A percentile compares a stretch with the other conserved stretches of the same genome.
These are phyloP conservation scores for Antitrichia curtipendula DNA, from an alignment of 225 moss, liverwort and hornwort species.

Conservation along the genomic window DNA sequence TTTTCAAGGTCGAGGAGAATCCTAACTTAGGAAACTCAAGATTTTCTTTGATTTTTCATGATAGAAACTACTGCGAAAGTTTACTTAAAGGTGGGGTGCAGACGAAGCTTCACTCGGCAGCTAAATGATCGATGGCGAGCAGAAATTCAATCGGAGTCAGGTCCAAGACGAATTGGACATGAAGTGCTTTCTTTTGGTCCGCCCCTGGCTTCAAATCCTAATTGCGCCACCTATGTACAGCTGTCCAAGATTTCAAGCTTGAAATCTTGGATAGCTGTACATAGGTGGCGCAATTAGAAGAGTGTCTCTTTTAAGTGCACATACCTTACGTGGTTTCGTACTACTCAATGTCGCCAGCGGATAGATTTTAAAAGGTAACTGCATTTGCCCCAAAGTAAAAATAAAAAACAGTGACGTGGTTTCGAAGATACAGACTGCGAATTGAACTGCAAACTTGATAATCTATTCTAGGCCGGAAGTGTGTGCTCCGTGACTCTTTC, in stretches of 20 bases:
- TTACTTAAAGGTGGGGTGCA: not conserved
- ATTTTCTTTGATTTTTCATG: not conserved
- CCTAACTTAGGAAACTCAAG: not conserved
- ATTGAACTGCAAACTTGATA: not conserved
- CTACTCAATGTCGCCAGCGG: too few species aligned
- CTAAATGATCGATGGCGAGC: not conserved
- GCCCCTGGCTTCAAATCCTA: too few species aligned
- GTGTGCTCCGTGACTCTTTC: not conserved
- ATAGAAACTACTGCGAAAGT: not conserved
- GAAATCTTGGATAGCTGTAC: too few species aligned
- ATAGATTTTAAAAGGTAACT: too few species aligned
- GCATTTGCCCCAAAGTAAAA: too few species aligned
- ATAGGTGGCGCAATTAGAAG: too few species aligned
- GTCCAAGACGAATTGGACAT: not conserved
- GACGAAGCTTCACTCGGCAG: not conserved
- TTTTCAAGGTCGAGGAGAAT: not conserved
- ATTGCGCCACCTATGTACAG: too few species aligned
- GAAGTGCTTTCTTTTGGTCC: not conserved
- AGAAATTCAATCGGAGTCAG: not conserved
- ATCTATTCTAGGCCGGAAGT: not conserved
- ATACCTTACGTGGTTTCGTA: too few species aligned
- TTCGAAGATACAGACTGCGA: too few species aligned
- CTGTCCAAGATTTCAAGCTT: too few species aligned
- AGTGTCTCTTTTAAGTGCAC: too few species aligned
- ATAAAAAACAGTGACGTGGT: too few species aligned